phyloP scores from a whole-genome alignment of 306 rosid genomes.

The Cicer yamashitae region DNA sequence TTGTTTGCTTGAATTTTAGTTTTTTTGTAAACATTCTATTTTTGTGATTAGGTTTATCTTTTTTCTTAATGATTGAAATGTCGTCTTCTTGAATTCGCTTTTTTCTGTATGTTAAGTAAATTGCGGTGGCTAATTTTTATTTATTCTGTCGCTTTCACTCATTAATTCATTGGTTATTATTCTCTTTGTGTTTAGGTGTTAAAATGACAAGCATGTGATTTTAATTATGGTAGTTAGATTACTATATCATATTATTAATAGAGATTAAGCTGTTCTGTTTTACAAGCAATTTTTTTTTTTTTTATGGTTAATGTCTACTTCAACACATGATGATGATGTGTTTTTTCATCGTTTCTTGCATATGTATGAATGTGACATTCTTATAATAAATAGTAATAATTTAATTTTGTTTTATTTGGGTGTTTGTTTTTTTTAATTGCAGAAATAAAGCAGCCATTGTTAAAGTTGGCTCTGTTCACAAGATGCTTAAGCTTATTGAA shows the following conservation, averaged over 20 bases:
- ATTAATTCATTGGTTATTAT: conserved; percentile 36
- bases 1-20: background rate
- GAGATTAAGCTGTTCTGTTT: background rate
- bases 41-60: background rate
- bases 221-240: conserved; percentile 1
- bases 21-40: background rate
- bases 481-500: conserved; percentile 82
- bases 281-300: background rate
- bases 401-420: background rate
- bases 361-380: background rate
- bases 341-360: conserved; percentile 17
- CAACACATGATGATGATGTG: conserved; percentile 17
- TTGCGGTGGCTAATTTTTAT: background rate
- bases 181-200: conserved; percentile 16
- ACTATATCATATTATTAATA: background rate
- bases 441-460: conserved; percentile 96
- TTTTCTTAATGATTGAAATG: conserved; percentile 35
- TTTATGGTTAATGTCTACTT: background rate
- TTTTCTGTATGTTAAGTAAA: background rate
- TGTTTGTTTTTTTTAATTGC: conserved; percentile 30
- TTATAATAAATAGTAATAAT: background rate
- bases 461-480: conserved; percentile 88
- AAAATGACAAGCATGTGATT: conserved; percentile 30
- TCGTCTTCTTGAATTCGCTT: conserved; percentile 6
- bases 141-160: conserved; percentile 41